A percentile compares a stretch with the other conserved stretches of the same genome.
Evolutionary conservation across 202 grass and related monocot genomes (phyloP).

Genomic region (Saccharum hybrid): DNA sequence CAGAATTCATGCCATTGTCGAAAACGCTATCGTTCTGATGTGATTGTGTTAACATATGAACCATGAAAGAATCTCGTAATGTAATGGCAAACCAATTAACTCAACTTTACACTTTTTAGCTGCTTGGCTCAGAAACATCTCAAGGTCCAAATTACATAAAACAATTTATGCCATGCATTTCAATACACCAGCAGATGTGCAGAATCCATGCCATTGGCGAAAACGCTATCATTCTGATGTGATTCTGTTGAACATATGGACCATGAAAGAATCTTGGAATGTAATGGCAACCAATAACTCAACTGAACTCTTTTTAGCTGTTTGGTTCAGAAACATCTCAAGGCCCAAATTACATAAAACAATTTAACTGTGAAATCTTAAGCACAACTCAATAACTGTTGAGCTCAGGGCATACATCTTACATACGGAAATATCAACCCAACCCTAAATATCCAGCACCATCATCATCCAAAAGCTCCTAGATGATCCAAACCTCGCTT

Average conservation of each 20-base stretch:
- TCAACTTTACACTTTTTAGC: too few relatives aligned
- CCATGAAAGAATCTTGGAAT: neutral
- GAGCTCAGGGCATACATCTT: slow-evolving; percentile 54
- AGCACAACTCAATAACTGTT: slow-evolving; percentile 44
- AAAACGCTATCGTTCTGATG: neutral
- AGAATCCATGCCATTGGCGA: too few relatives aligned
- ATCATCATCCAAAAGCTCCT: slow-evolving; percentile 55
- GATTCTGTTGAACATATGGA: neutral
- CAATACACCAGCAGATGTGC: neutral
- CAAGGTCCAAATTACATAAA: slow-evolving; percentile 39
- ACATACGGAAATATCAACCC: slow-evolving; percentile 50
- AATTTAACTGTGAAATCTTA: slow-evolving; percentile 49
- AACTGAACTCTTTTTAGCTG: slow-evolving; percentile 38
- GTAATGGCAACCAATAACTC: slow-evolving; percentile 30
- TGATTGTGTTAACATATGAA: too few relatives aligned
- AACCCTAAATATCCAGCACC: slow-evolving; percentile 44
- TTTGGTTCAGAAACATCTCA: slow-evolving; percentile 51
- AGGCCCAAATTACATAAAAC: slow-evolving; percentile 41
- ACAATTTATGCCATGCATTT: slow-evolving; percentile 16
- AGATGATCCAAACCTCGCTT: slow-evolving; percentile 42
- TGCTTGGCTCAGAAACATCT: too few relatives aligned
- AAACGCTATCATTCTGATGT: neutral
- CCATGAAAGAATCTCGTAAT: neutral
- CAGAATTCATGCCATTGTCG: neutral
- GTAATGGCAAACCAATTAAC: too few relatives aligned